phyloP scores from a whole-genome alignment of 73 alveolate genomes.

The Durusdinium trenchii region DNA sequence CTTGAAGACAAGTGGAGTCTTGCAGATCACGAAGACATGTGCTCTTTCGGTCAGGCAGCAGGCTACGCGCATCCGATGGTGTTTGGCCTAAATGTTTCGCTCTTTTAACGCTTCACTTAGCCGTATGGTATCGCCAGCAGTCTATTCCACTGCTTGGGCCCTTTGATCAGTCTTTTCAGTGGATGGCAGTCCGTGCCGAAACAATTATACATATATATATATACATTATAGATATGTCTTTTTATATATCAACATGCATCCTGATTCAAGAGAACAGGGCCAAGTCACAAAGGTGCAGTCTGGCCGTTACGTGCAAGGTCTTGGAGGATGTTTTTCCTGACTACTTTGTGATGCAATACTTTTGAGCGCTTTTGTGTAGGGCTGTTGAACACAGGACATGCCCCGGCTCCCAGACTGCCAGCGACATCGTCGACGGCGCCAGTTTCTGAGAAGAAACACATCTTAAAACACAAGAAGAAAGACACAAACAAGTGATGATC shows the following conservation, averaged over 20 bases:
- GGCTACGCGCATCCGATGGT: slow-evolving; percentile 43
- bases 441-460: neutral
- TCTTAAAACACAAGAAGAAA: neutral
- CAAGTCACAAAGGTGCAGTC: slow-evolving; percentile 36
- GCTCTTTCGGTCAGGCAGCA: slow-evolving; percentile 18
- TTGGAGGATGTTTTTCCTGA: neutral
- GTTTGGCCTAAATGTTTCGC: neutral
- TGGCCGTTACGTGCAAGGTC: neutral
- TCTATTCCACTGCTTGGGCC: too few relatives aligned
- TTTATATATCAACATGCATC: too few relatives aligned
- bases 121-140: too few relatives aligned
- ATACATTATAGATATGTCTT: too few relatives aligned
- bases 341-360: too few relatives aligned
- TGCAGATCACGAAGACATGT: too few relatives aligned
- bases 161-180: too few relatives aligned
- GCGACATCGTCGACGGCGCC: slow-evolving; percentile 43
- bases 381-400: neutral
- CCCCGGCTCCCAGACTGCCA: slow-evolving; percentile 35
- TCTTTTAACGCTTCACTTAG: too few relatives aligned
- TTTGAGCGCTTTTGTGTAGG: neutral
- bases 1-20: too few relatives aligned
- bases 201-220: too few relatives aligned
- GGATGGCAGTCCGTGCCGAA: too few relatives aligned
- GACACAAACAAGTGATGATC: neutral
- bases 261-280: too few relatives aligned